Base-by-base conservation (phyloP, 495 filamentous ascomycete genomes). In the Saxispiralis lemnorum region DNA sequence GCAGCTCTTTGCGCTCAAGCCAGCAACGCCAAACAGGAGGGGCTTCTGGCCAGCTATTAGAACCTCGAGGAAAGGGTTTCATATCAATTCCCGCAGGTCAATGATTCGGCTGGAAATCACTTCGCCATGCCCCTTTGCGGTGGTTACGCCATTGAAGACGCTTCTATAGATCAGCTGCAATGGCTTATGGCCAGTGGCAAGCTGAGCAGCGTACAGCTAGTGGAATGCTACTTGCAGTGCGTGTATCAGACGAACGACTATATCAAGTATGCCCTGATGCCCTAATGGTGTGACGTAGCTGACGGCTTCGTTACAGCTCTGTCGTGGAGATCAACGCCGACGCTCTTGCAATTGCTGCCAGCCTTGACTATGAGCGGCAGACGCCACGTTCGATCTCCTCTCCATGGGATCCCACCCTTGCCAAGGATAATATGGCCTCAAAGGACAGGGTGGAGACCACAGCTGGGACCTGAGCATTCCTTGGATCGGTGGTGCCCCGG, bases 361-460 rank as follows among this genome's bases (percentile, higher is more conserved):
- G 53, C 24, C 61, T 76, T 15, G 80, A 83, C 55, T 54, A 47
- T 0, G 77, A 83, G 59, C 68, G 79, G 31, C 55, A 55, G 5
- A 43, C 75, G 76, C 11, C 62, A 51, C 28, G 59, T 75, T 12
- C 68, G 75, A 15, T 67, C 75, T 24, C 70, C 70, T 6, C 65
- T 83, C 1, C 79, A 85, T 54, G 78, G 78, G 16, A 78, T 85
- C 44, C 80, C 80, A 2, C 76, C 58, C 57, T 81, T 14, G 68
- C 82, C 47, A 83, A 83, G 59, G 77, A 83, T 39, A 65, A 63
- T 41, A 63, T 65, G 19, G 61, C 55, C 13, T 54, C 59, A 4
- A 58, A 59, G 35, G 62, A 65, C 49, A 43, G 53, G 31, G 59
- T 63, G 58, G 41, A 65, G 35, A 63, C 59, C 6, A 63, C 62